Evolutionary conservation across 169 alveolate genomes (phyloP).

Genomic region (Plasmodium knowlesi): DNA sequence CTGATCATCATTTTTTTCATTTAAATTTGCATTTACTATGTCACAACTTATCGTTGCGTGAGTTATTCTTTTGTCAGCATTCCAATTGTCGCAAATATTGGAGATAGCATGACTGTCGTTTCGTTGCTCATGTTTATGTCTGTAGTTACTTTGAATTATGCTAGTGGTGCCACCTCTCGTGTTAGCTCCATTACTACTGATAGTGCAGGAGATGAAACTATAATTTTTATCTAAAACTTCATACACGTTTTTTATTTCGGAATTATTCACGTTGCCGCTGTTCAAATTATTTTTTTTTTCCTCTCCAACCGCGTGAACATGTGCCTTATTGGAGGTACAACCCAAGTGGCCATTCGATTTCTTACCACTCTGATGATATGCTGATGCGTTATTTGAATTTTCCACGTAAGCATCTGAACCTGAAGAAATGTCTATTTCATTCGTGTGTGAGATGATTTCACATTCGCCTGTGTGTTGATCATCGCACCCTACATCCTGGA

Average conservation of each 20-base stretch:
- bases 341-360: background rate
- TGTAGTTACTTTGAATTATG: background rate
- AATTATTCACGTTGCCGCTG: background rate
- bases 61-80: background rate
- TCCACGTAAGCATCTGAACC: background rate
- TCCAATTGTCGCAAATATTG: background rate
- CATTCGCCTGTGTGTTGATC: background rate
- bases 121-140: background rate
- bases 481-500: background rate
- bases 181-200: background rate
- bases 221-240: background rate
- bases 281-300: background rate
- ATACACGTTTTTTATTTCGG: background rate
- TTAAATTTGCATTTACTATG: background rate
- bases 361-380: background rate
- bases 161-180: background rate
- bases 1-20: background rate
- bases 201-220: background rate
- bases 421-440: background rate
- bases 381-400: background rate
- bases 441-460: background rate
- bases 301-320: background rate
- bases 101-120: background rate
- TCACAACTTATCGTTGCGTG: background rate
- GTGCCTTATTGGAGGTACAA: background rate